Percentiles rank a stretch among this genome's conserved stretches.
These are phyloP conservation scores for Carex kokanica DNA, from an alignment of 176 grass and related monocot genomes.

Conservation along the genomic window DNA sequence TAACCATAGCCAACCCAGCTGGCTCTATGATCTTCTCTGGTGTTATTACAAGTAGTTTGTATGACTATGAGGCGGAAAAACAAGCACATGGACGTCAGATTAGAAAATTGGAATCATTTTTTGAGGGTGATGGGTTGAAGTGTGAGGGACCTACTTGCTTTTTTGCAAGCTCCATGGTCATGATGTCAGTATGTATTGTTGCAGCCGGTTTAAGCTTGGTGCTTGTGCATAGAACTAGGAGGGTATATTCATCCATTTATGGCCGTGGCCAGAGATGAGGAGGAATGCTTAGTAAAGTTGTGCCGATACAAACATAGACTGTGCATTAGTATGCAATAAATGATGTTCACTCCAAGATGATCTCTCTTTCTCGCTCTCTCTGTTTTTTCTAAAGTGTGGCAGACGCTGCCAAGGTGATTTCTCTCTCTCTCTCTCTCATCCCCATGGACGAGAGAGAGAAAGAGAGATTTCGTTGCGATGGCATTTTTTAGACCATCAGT, in stretches of 20 bases:
- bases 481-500: neutral
- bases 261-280: constrained; percentile 39
- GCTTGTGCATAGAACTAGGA: constrained; percentile 63
- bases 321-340: neutral
- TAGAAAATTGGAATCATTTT: constrained; percentile 23
- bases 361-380: neutral
- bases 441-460: neutral
- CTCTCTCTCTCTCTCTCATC: neutral
- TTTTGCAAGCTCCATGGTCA: constrained; percentile 74
- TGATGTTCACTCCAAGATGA: constrained; percentile 4
- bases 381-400: too few species aligned
- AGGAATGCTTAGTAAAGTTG: neutral
- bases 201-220: constrained; percentile 56
- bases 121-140: constrained; percentile 47
- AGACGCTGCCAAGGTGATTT: neutral
- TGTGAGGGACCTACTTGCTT: constrained; percentile 71
- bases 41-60: constrained; percentile 62
- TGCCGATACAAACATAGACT: neutral
- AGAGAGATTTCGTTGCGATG: neutral
- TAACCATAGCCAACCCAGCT: constrained; percentile 67
- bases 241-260: constrained; percentile 56
- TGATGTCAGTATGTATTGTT: constrained; percentile 62
- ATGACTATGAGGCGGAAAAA: constrained; percentile 71
- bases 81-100: constrained; percentile 36
- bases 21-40: constrained; percentile 72